These are phyloP conservation scores for Boletus speciosus DNA, from an alignment of 768 basidiomycete species.

Conservation along the genomic window DNA sequence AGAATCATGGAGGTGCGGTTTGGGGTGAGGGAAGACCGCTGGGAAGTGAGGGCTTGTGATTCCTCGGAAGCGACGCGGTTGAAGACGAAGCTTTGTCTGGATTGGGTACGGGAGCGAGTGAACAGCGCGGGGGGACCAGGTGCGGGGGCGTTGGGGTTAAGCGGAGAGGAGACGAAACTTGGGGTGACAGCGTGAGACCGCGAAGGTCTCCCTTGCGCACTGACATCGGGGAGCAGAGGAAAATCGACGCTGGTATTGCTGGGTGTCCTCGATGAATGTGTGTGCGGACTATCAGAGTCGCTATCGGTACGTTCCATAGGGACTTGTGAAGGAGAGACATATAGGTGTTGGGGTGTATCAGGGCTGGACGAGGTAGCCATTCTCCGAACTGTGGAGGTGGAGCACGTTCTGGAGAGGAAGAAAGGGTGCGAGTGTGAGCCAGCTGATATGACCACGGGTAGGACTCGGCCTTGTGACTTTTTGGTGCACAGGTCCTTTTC, in stretches of 20 bases:
- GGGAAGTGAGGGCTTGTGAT: constrained; percentile 38
- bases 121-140: constrained; percentile 13
- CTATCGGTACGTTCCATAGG: constrained; percentile 4
- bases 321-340: background rate
- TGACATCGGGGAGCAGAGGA: constrained; percentile 28
- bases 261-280: constrained; percentile 17
- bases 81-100: constrained; percentile 40
- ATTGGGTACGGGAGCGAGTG: constrained; percentile 36
- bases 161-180: constrained; percentile 49
- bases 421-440: background rate
- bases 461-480: constrained; percentile 1
- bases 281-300: constrained; percentile 4
- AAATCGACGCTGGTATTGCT: constrained; percentile 27
- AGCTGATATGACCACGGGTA: background rate
- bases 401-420: constrained; percentile 1
- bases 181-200: constrained; percentile 24
- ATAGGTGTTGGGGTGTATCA: constrained; percentile 52
- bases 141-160: constrained; percentile 41
- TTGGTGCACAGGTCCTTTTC: background rate
- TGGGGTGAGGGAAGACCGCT: constrained; percentile 13
- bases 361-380: constrained; percentile 44
- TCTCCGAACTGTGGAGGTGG: background rate
- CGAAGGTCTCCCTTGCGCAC: constrained; percentile 10
- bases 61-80: constrained; percentile 45
- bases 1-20: constrained; percentile 61